Evolutionary conservation across 176 grass and related monocot genomes (phyloP), one percentile per base, ranked within the genome.

Genomic region (Thalia dealbata): DNA sequence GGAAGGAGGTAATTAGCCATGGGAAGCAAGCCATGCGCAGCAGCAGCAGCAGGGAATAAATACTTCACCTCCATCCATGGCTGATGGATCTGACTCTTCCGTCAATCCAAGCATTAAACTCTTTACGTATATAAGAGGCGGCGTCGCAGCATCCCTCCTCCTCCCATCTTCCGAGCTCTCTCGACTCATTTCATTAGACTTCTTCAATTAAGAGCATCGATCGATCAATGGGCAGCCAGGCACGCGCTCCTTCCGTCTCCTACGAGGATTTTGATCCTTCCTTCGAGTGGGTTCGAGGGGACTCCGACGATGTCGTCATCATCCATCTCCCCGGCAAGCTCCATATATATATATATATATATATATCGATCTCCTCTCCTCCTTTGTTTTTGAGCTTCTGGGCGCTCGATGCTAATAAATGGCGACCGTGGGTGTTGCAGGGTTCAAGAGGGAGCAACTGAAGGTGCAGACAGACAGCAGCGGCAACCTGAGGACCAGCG

Each of bases 361-460:
- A n/a, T n/a, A n/a, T n/a, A n/a, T n/a, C 38, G 0, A 9, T 22
- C 13, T 1, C 18, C 0, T 15, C 3, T 7, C 42, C 32, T 35
- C 0, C 14, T 21, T 32, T 0, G 11, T 41, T 41, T 11, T 5
- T 2, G 13, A 8, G 32, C 32, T 38, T 38, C 32, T 4, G 32
- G 32, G 32, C 32, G 32, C 32, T 38, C 32, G 32, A 38, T 38
- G 32, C 32, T 38, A 38, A 38, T 38, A 4, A 38, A 38, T 4
- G 32, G 32, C 32, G 32, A n/a, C n/a, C n/a, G 32, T 38, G 32
- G 32, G 32, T 38, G 32, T 13, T 72, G 80, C 66, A 96, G 88
- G 83, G 61, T 96, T 91, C 83, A 67, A 58, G 76, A 91, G 81
- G 79, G 86, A 91, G 24, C 70, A 91, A 19, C 63, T 96, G 71